Evolutionary conservation across 129 eudicot species (phyloP).

Genomic region (Flaveria sonorensis): DNA sequence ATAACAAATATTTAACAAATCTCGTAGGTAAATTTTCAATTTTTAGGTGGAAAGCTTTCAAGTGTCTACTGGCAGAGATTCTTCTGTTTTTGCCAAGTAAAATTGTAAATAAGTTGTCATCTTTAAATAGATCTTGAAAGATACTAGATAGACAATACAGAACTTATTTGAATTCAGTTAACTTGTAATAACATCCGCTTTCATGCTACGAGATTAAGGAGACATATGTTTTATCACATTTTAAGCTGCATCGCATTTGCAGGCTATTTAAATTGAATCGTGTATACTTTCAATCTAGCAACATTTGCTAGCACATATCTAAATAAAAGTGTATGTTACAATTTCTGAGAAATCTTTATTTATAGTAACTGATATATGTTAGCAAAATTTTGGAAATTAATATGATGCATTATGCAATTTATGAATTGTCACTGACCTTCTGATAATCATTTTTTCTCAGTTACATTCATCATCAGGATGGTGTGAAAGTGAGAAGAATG

Average conservation of each 20-base stretch:
- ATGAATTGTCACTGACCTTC: slow-evolving; percentile 16
- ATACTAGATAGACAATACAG: background rate
- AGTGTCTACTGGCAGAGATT: background rate
- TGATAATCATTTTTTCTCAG: slow-evolving; percentile 6
- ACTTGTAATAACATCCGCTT: background rate
- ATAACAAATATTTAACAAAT: background rate
- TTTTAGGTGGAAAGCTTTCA: slow-evolving; percentile 13
- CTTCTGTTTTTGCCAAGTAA: background rate
- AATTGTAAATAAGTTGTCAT: background rate
- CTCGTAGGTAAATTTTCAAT: background rate
- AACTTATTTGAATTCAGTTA: background rate
- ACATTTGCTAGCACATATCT: slow-evolving; percentile 15
- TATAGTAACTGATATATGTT: slow-evolving; percentile 13
- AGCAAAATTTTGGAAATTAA: background rate
- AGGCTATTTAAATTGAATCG: slow-evolving; percentile 6
- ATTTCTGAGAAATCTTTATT: background rate
- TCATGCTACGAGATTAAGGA: slow-evolving; percentile 18
- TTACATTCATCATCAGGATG: slow-evolving; percentile 9
- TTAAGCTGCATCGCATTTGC: slow-evolving; percentile 19
- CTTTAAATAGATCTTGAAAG: slow-evolving; percentile 8
- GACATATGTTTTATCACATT: slow-evolving; percentile 4
- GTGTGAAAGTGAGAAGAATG: slow-evolving; percentile 24
- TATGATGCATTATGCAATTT: background rate
- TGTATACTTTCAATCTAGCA: slow-evolving; percentile 9
- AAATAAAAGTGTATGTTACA: slow-evolving; percentile 1